Evolutionary conservation across 2,329 filamentous ascomycete genomes (phyloP), one percentile per base, ranked within the genome.

Genomic region (Diaporthe sp.): DNA sequence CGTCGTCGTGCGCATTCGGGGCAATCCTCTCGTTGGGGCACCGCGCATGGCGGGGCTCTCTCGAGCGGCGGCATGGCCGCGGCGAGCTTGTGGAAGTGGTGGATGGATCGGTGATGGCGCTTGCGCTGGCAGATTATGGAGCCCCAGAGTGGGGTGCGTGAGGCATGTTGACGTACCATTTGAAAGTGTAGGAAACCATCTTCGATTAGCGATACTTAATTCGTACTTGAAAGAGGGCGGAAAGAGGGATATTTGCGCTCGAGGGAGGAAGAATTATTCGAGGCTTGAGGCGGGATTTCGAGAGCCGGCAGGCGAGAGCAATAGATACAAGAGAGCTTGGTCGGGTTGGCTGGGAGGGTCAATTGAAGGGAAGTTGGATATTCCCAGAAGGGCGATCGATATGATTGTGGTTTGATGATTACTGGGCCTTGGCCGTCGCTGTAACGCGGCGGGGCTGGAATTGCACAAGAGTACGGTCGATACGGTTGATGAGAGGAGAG

Each of bases 131-230:
- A 70, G 65, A 70, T 70, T 70, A 70, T 70, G 65, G 65, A 70
- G 65, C 58, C 65, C 65, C 31, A 68, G 57, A 61, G 47, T 72
- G 71, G 44, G 71, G 42, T 72, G 71, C 58, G 58, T 37, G 39
- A 55, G 34, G 47, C 58, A 73, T 73, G 73, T 67, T 51, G 67
- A 75, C 76, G 76, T 75, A 77, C 76, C 76, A 77, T 77, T 67
- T 77, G 63, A 77, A 77, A 37, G 70, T 77, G 63, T 61, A 75
- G n/a, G 70, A 70, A 67, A 75, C 70, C 76, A 77, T 77, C 8
- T 42, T 77, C 37, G 51, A 71, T 76, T 71, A 13, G 58, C 34
- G 44, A 63, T 65, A 37, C 57, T 63, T 55, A 17, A 28, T 44
- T 25, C 34, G 39, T 31, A 22, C n/a, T 65, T n/a, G 47, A 20